Base-by-base conservation (phyloP, 2,329 filamentous ascomycete species). In the Cladophialophora carrionii region DNA sequence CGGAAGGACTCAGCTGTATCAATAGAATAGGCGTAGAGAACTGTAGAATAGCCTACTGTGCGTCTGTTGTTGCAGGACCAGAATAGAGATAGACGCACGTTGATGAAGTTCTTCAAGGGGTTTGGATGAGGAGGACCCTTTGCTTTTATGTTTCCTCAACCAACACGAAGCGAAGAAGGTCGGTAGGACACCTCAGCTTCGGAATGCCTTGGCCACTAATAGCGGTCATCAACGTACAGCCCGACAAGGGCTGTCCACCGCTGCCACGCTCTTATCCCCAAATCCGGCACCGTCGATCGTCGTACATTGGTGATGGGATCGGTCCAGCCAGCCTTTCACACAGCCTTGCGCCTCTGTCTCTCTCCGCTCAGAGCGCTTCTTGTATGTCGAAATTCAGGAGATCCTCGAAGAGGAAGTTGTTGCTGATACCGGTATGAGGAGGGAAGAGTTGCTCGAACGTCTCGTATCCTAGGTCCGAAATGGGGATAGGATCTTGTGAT, bases 381-480 rank as follows among this genome's bases (percentile, higher is more conserved):
- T 54, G 52, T 14, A 67, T 64, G 48, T 67, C 67, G 34, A 71
- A 66, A 41, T 69, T 66, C 20, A 69, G 55, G 6, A 71, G 57
- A 61, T 71, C 67, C 48, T 71, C 69, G 49, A 71, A 71, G n/a
- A 71, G 54, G 60, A 70, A 71, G 34, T 64, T 67, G 66, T 70
- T 68, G 51, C 68, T 68, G 62, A 71, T 70, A 1, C 69, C 69
- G 2, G 65, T 67, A 24, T 71, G 68, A 14, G 68, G 65, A 6
- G 69, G 69, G 32, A 71, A 69, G 8, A 71, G 53, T 46, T 71
- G 67, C 52, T 69, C 67, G 34, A 71, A 68, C 1, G 61, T 70
- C 56, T 71, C 65, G 57, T 66, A 66, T 17, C 63, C 65, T 17
- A 63, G 43, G 51, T 71, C 67, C 31, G 61, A 64, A 10, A 62